These are phyloP conservation scores for Neltuma alba DNA, from an alignment of 306 rosid genomes.

Conservation along the genomic window DNA sequence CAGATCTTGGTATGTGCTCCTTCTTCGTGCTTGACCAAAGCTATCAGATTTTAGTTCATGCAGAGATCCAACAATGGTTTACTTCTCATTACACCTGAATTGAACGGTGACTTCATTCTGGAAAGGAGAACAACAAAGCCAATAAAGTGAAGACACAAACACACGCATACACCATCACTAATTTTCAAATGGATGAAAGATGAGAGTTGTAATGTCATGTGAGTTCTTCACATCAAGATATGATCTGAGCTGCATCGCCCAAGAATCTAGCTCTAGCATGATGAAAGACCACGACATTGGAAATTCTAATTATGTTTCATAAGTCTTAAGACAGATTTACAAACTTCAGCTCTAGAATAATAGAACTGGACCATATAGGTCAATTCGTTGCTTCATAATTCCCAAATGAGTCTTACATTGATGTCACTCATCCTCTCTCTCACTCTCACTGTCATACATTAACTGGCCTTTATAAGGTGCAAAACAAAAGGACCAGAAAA, in stretches of 20 bases:
- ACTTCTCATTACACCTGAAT: neutral
- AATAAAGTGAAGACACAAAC: neutral
- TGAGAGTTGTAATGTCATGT: neutral
- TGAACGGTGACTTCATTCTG: neutral
- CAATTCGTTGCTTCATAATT: conserved; percentile 28
- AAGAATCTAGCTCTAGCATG: conserved; percentile 17
- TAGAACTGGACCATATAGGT: conserved; percentile 22
- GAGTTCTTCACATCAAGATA: neutral
- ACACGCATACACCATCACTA: conserved; percentile 1
- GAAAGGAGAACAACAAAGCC: neutral
- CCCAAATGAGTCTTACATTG: conserved; percentile 31
- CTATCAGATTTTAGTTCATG: conserved; percentile 19
- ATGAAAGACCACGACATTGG: neutral
- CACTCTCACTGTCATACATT: conserved; percentile 35
- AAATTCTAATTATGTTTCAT: neutral
- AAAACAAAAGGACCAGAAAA: conserved; percentile 19
- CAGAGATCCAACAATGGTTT: neutral
- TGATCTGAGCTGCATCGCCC: conserved; percentile 5
- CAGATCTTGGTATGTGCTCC: neutral
- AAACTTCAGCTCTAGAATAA: neutral
- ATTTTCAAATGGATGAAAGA: neutral
- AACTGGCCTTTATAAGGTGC: conserved; percentile 42
- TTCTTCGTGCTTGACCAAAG: conserved; percentile 6
- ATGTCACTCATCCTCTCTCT: conserved; percentile 29
- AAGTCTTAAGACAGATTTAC: neutral